Conservation (phyloP, 139 green algal genomes). For the Chlorella sorokiniana region DNA sequence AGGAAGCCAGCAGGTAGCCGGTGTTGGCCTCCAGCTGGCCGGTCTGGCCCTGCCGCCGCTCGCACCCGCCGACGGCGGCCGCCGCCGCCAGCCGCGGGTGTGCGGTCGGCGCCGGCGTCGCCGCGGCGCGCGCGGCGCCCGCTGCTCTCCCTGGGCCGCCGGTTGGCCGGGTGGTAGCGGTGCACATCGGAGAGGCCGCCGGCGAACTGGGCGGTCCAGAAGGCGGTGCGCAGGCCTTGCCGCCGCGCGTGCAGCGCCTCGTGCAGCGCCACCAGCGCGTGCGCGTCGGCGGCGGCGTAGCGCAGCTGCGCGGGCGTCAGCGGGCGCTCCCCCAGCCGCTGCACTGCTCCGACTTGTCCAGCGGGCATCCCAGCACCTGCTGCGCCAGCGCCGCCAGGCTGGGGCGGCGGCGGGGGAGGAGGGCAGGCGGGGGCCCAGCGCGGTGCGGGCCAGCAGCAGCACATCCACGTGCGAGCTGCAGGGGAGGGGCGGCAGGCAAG, state of each 20-base stretch:
- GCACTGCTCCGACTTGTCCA: constrained; percentile 52
- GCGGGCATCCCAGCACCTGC: constrained; percentile 25
- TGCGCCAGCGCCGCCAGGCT: constrained; percentile 23
- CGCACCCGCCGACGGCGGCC: background rate
- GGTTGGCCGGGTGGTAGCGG: background rate
- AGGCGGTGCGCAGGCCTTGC: background rate
- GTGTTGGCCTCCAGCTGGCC: constrained; percentile 5
- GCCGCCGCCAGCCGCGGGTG: too few relatives aligned
- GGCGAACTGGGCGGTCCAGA: constrained; percentile 11
- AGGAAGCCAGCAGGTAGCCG: background rate
- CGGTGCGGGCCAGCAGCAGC: constrained; percentile 27
- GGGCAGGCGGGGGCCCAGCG: constrained; percentile 1
- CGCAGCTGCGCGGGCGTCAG: constrained; percentile 34
- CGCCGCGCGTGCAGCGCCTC: background rate
- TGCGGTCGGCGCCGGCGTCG: too few relatives aligned
- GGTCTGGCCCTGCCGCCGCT: background rate
- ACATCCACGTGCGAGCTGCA: constrained; percentile 40
- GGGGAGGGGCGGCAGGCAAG: too few relatives aligned
- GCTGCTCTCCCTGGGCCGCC: too few relatives aligned
- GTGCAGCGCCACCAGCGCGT: constrained; percentile 41
- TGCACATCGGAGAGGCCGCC: background rate
- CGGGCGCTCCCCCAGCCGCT: constrained; percentile 39
- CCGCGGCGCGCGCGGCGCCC: too few relatives aligned
- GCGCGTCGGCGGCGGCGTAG: constrained; percentile 47
- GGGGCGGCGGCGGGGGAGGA: constrained; percentile 16